Base-by-base conservation (phyloP, 2,329 filamentous ascomycete species). In the Pseudogymnoascus sp. region DNA sequence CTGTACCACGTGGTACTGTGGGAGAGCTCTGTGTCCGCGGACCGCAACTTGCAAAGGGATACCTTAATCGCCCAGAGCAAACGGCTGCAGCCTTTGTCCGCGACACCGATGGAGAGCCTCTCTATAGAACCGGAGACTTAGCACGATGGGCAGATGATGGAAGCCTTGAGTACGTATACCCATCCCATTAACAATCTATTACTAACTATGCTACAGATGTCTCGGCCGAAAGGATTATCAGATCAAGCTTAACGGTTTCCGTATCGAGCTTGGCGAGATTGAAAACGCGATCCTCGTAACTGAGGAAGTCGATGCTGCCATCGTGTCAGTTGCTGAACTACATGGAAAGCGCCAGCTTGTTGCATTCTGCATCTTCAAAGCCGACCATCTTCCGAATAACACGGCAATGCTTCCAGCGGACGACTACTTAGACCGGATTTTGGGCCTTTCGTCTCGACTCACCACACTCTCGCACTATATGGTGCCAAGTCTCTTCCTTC, bases 191-290 rank as follows among this genome's bases (percentile, higher is more conserved):
- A 4, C 7, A n/a, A 18, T 34, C 2, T 10, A 34, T 14, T 7
- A 21, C 29, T 34, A 34, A 57, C 16, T 57, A 16, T 34, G 4
- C 5, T 10, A 34, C 51, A 57, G 59, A 34, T 88, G 87, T 71
- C 73, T 79, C 51, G 79, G 79, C 47, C 75, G 80, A 51, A 78
- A 78, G 62, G 80, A 82, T 67, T 75, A 75, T 1, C 80, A 82
- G 68, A 74, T 82, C 39, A 83, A 83, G 67, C 70, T 83, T 10
- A 75, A 77, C 36, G 83, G 83, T 54, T 80, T 75, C 61, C 67
- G 79, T 65, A 73, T 80, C 64, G 82, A 77, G 71, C 71, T 78
- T 62, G 77, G 74, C 14, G 79, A 77, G 69, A 77, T 77, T 60
- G 81, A 76, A 72, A 66, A 68, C 29, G 64, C 64, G 16, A 39